Evolutionary conservation across 495 filamentous ascomycete genomes (phyloP).

Genomic region (Penicillium taxi): DNA sequence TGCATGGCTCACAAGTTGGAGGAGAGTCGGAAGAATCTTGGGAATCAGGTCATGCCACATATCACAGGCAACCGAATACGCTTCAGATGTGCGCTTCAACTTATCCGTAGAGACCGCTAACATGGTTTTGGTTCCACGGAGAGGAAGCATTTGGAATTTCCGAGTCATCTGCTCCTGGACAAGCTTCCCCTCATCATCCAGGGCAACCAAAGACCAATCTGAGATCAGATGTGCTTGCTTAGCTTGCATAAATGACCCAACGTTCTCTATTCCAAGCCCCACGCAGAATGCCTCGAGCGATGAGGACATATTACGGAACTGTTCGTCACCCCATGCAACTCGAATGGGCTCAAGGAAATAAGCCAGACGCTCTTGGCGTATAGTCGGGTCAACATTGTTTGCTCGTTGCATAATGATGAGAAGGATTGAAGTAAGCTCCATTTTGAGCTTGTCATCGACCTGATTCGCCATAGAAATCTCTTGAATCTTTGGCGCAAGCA

Average conservation of each 20-base stretch:
- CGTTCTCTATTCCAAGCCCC: constrained; percentile 67
- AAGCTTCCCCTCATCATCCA: constrained; percentile 71
- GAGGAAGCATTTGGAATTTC: constrained; percentile 66
- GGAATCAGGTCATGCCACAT: constrained; percentile 83
- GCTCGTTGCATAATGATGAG: constrained; percentile 95
- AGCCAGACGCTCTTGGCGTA: constrained; percentile 56
- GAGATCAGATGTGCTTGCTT: constrained; percentile 64
- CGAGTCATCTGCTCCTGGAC: constrained; percentile 63
- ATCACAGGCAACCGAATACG: constrained; percentile 60
- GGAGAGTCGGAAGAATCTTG: constrained; percentile 72
- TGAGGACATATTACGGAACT: constrained; percentile 58
- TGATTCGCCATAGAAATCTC: constrained; percentile 66
- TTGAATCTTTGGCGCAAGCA: constrained; percentile 73
- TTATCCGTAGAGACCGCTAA: constrained; percentile 85
- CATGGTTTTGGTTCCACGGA: constrained; percentile 83
- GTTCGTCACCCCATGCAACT: constrained; percentile 67
- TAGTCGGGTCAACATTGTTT: constrained; percentile 57
- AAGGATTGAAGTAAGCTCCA: constrained; percentile 60
- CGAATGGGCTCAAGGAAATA: constrained; percentile 73
- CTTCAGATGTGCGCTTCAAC: constrained; percentile 56
- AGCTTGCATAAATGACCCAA: constrained; percentile 68
- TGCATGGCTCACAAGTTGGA: constrained; percentile 80
- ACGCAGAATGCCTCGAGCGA: constrained; percentile 73
- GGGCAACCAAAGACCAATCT: constrained; percentile 71
- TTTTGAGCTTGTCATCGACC: constrained; percentile 67